Percentiles rank a stretch among this genome's conserved stretches.
These are phyloP conservation scores for Thelephora ganbajun DNA, from an alignment of 768 basidiomycete genomes.

Conservation along the genomic window DNA sequence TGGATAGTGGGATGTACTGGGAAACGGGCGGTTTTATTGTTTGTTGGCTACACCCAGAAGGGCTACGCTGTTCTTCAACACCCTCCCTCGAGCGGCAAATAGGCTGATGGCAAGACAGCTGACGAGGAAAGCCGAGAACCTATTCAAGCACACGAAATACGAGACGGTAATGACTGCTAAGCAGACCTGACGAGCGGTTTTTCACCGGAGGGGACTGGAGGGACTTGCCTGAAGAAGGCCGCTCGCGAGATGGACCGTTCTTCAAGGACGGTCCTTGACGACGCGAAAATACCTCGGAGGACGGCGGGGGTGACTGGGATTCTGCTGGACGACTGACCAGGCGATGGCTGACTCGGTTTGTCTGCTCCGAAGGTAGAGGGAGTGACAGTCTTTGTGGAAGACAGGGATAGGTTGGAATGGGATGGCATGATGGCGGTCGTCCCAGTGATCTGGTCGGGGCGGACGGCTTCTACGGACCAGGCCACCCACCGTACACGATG, in stretches of 20 bases:
- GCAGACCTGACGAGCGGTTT: background rate
- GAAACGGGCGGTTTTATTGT: slow-evolving; percentile 5
- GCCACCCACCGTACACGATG: too few relatives aligned
- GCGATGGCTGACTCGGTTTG: slow-evolving; percentile 4
- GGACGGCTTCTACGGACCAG: too few relatives aligned
- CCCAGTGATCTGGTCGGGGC: too few relatives aligned
- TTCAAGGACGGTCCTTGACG: slow-evolving; percentile 67
- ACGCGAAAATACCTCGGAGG: slow-evolving; percentile 73
- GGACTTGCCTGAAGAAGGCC: slow-evolving; percentile 67
- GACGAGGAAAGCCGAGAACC: slow-evolving; percentile 71
- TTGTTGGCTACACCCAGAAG: slow-evolving; percentile 45
- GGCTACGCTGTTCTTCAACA: slow-evolving; percentile 50
- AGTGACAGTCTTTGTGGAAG: slow-evolving; percentile 12
- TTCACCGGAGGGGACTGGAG: background rate
- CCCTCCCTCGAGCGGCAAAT: slow-evolving; percentile 56
- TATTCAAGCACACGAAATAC: slow-evolving; percentile 15
- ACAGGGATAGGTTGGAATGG: slow-evolving; percentile 4
- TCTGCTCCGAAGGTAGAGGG: slow-evolving; percentile 9
- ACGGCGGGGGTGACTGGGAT: slow-evolving; percentile 79
- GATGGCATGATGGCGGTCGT: slow-evolving; percentile 5
- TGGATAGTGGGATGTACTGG: background rate
- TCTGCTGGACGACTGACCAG: slow-evolving; percentile 36
- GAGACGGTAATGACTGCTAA: background rate
- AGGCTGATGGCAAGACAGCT: slow-evolving; percentile 74
- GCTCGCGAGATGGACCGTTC: slow-evolving; percentile 75